Evolutionary conservation across 768 basidiomycete species (phyloP), one percentile per base, ranked within the genome.

Genomic region (Pleurotus citrinopileatus): DNA sequence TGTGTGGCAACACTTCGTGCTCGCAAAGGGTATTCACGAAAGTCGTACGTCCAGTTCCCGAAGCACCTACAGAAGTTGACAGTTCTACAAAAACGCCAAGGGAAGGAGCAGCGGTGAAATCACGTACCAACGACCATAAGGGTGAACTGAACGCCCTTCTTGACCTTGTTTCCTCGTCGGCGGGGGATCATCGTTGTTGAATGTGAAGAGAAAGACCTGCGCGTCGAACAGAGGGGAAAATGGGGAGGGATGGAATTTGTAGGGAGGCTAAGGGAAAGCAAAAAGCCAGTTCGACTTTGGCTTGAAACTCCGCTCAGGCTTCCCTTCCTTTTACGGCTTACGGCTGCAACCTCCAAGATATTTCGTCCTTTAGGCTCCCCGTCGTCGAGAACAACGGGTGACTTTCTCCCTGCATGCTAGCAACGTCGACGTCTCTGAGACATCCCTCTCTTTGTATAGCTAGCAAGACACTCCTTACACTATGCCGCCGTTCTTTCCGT

Each of bases 21-120:
- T 99, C 96, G 79, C 94, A 96, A 55, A 99, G 91, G 46, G 97
- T 99, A 79, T 99, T 99, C 68, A 99, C 94, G 65, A 99, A 98
- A 54, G 96, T 99, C 55, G 96, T 98, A 54, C 94, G 90, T 57
- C 94, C 94, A 50, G 94, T 96, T 42, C 96, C 96, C 72, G 94
- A 97, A 55, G 94, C 91, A 77, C 96, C 96, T 98, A 62, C 25
- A 37, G 25, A 34, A 55, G 50, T 54, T 32, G 57, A 55, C 60
- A 53, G 42, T 27, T 48, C 27, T 34, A 50, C 29, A 57, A 59
- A 60, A 57, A 61, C 54, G 56, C 60, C 57, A 57, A 60, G 58
- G 44, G 52, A 58, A 55, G 58, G 57, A 25, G 15, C 23, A 38
- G 50, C 44, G 55, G 58, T n/a, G 42, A 59, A 58, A 54, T 54